Evolutionary conservation across 2,329 filamentous ascomycete species (phyloP).

Genomic region (Fusarium sarcochroum): DNA sequence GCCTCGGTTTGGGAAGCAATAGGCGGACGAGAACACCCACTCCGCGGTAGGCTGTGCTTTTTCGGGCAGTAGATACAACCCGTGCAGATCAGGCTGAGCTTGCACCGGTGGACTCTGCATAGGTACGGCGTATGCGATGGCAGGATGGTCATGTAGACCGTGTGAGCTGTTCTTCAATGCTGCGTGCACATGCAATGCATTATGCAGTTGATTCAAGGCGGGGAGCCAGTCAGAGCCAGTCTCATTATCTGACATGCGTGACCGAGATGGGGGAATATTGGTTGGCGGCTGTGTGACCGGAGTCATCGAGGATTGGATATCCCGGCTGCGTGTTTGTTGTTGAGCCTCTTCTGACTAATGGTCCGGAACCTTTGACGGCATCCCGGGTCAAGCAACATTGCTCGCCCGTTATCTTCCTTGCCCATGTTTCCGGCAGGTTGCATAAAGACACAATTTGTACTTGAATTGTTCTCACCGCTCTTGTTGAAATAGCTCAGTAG

Average conservation of each 20-base stretch:
- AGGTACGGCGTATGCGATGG: neutral
- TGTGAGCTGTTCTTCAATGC: neutral
- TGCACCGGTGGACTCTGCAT: too few species aligned
- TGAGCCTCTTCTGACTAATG: neutral
- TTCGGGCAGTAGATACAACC: neutral
- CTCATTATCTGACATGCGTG: slow-evolving; percentile 1
- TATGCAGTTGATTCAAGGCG: slow-evolving; percentile 2
- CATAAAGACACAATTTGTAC: neutral
- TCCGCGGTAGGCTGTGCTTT: slow-evolving; percentile 1
- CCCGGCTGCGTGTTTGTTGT: neutral
- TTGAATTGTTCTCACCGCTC: neutral
- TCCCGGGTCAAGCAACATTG: neutral
- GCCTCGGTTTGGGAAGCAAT: neutral
- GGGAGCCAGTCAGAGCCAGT: neutral
- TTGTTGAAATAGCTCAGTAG: neutral
- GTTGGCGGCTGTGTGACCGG: neutral
- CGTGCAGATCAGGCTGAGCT: neutral
- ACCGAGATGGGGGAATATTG: neutral
- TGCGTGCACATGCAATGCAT: slow-evolving; percentile 10
- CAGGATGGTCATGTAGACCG: neutral
- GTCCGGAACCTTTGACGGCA: neutral
- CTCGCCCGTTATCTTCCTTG: neutral
- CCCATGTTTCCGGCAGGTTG: neutral
- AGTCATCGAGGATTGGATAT: neutral
- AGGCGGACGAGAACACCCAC: slow-evolving; percentile 3